Base-by-base conservation (phyloP, 192 early-diverging fungal genomes). In the Phlyctochytrium arcticum region DNA sequence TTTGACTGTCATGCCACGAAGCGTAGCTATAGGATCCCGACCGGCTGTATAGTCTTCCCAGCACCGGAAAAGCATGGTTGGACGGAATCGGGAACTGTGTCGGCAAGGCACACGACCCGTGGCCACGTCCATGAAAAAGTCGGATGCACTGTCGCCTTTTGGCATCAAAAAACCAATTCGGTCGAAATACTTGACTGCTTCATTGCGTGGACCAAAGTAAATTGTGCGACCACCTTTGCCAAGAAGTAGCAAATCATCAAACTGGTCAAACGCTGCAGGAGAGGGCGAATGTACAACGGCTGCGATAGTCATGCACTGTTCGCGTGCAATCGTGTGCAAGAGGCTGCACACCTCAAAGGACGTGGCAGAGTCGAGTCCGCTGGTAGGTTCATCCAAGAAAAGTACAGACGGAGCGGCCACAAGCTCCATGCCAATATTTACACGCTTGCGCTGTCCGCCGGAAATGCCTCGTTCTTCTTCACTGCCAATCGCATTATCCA, bases 401-500 rank as follows among this genome's bases (percentile, higher is more conserved):
- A 89, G 70, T 19, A 87, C 76, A 37, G 72, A 77, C 5, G 88
- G 88, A 42, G 83, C 73, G 15, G 76, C 74, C 37, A 77, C 70
- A 19, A 80, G 70, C 58, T 90, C 88, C 86, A 90, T 89, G 9
- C 88, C 88, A 66, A 90, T 89, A 58, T 89, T 89, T 48, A 89
- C 88, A 6, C 88, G 78, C 67, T 90, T 90, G 3, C 88, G 67
- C 47, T 90, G 87, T 21, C 87, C 87, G 63, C 88, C 88, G 15
- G 82, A 29, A 30, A 90, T 82, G 31, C 88, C 88, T 39, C 88
- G 71, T 23, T 54, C 49, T n/a, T 74, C 84, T 55, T 83, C 86
- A 48, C 87, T 75, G 7, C 88, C 88, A 19, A 90, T 83, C n/a
- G 62, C 48, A 32, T 61, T 66, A 60, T 76, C 71, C 65, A 80